Evolutionary conservation across 495 filamentous ascomycete genomes (phyloP), one percentile per base, ranked within the genome.

Genomic region (Eremomyces bilateralis): DNA sequence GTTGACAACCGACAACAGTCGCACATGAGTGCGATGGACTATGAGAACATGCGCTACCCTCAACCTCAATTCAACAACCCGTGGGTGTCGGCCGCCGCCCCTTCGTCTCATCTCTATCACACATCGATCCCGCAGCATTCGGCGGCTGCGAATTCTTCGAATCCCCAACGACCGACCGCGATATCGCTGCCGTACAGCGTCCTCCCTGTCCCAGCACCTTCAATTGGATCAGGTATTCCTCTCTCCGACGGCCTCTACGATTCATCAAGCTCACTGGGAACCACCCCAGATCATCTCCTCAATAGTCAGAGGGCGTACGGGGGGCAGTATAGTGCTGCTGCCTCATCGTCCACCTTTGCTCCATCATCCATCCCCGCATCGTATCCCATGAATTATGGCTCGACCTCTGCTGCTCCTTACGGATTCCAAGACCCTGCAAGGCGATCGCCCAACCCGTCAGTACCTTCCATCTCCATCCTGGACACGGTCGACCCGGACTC

Each of bases 61-160:
- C 54, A 69, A 30, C 80, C 83, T 32, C 78, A 85, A 49, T 95
- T 95, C 62, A 83, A 80, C 49, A 83, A 95, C 53, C 85, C 85
- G 12, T 95, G 84, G 84, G 63, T 62, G 37, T 60, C 74, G 36
- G 56, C 75, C 36, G 57, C 60, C 4, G 54, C 60, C n/a, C 63
- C 72, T 19, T 55, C 62, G 13, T 58, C 61, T 17, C 60, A 64
- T 1, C 49, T 71, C 19, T 73, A 71, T 39, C 54, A 65, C 33
- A 67, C 61, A 21, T 56, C 63, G 49, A 66, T 67, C 57, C 63
- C 65, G 42, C 67, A 61, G 65, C 71, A 57, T 51, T 57, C 51
- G 46, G 53, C 58, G 42, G 48, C 50, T 53, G 43, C 69, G 51
- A 59, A 59, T 43, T 46, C 60, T 40, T 67, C 71, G 40, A 65